Evolutionary conservation across 805 yeast genomes (phyloP).

Genomic region (Yarrowia sp.): DNA sequence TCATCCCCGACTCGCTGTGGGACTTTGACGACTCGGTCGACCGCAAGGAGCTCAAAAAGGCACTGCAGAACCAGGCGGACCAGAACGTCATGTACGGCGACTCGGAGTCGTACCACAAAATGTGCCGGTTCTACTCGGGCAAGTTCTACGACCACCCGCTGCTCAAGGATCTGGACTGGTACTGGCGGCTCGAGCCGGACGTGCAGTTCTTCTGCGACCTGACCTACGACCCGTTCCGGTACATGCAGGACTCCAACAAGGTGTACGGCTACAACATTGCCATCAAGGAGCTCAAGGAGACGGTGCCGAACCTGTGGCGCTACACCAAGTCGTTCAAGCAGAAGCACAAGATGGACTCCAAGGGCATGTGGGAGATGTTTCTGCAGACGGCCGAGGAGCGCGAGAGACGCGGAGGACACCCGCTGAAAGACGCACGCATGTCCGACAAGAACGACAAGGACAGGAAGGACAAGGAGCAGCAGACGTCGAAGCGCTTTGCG

Average conservation of each 20-base stretch:
- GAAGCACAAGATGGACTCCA: slow-evolving; percentile 48
- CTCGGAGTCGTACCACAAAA: slow-evolving; percentile 78
- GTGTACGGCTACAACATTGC: slow-evolving; percentile 83
- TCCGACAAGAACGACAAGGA: slow-evolving; percentile 48
- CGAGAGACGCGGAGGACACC: slow-evolving; percentile 44
- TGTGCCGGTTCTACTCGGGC: slow-evolving; percentile 93
- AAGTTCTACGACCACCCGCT: slow-evolving; percentile 75
- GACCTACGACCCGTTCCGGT: slow-evolving; percentile 85
- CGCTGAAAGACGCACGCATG: slow-evolving; percentile 57
- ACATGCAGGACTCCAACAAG: slow-evolving; percentile 68
- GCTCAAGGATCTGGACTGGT: slow-evolving; percentile 75
- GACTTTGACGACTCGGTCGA: slow-evolving; percentile 55
- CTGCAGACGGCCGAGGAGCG: slow-evolving; percentile 38
- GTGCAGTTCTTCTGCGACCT: slow-evolving; percentile 87
- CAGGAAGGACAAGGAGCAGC: background rate
- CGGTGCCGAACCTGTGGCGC: slow-evolving; percentile 78
- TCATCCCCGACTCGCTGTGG: slow-evolving; percentile 62
- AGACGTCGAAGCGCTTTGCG: background rate
- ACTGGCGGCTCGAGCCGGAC: slow-evolving; percentile 95
- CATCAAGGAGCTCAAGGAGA: slow-evolving; percentile 72
- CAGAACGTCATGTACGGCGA: slow-evolving; percentile 80
- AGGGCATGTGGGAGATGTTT: slow-evolving; percentile 71
- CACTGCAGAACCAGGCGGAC: slow-evolving; percentile 74
- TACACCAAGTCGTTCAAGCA: slow-evolving; percentile 64
- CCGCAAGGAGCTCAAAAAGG: slow-evolving; percentile 50